Percentiles rank a stretch among this genome's conserved stretches.
Evolutionary conservation across 805 yeast species (phyloP).

Genomic region (Clavispora asparagi): DNA sequence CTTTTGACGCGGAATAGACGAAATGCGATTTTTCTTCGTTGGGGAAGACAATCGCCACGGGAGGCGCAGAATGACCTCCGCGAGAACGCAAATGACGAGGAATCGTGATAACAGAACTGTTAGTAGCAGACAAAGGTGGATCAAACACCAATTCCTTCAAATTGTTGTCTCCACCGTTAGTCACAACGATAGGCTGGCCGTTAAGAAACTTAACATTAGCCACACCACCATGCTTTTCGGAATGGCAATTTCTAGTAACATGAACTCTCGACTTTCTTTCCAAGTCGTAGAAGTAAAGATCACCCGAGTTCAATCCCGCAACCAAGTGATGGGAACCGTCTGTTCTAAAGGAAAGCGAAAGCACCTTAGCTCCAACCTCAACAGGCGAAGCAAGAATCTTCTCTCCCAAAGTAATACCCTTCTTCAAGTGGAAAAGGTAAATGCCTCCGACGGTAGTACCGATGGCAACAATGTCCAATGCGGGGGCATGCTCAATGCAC

Average conservation of each 20-base stretch:
- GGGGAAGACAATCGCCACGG: constrained; percentile 69
- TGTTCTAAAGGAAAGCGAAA: constrained; percentile 79
- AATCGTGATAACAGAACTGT: constrained; percentile 67
- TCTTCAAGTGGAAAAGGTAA: constrained; percentile 60
- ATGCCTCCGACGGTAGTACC: constrained; percentile 71
- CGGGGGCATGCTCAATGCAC: constrained; percentile 80
- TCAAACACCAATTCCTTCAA: constrained; percentile 91
- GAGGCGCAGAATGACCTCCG: constrained; percentile 97
- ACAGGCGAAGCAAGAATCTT: constrained; percentile 45
- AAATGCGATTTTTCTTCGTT: constrained; percentile 74
- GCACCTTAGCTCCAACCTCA: constrained; percentile 38
- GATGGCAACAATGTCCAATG: constrained; percentile 72
- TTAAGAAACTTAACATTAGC: constrained; percentile 68
- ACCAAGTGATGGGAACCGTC: constrained; percentile 85
- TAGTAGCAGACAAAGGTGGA: constrained; percentile 70
- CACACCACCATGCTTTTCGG: constrained; percentile 71
- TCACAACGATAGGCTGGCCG: constrained; percentile 87
- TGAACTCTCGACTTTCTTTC: constrained; percentile 71
- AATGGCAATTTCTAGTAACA: constrained; percentile 65
- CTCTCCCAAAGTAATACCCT: constrained; percentile 46
- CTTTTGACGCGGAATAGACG: constrained; percentile 80
- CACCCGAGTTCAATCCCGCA: constrained; percentile 75
- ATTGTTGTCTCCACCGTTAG: constrained; percentile 87
- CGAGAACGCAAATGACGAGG: constrained; percentile 89
- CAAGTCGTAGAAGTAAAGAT: constrained; percentile 79